A percentile compares a stretch with the other conserved stretches of the same genome.
Conservation (phyloP, 2,329 filamentous ascomycete species). For the Didymella pinodella region DNA sequence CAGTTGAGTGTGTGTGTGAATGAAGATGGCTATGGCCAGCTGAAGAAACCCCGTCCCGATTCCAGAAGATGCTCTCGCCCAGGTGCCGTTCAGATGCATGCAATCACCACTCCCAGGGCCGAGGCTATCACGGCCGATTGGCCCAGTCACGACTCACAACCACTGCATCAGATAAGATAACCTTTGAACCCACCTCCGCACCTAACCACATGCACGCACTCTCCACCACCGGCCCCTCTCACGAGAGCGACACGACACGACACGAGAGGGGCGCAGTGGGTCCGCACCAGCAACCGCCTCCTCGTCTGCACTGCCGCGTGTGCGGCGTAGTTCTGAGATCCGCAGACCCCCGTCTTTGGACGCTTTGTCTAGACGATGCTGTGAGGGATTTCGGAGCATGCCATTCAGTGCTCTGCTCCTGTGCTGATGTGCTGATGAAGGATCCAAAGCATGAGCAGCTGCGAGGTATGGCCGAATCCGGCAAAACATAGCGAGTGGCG, state of each 20-base stretch:
- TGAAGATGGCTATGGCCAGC: not conserved
- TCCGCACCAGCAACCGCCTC: not conserved
- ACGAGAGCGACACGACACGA: not conserved
- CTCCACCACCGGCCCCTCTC: slow-evolving; percentile 4
- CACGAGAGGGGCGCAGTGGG: slow-evolving; percentile 3
- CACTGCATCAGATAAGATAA: slow-evolving; percentile 27
- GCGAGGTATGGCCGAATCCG: not conserved
- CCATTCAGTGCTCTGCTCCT: not conserved
- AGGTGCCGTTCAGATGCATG: slow-evolving; percentile 18
- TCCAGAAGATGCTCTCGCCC: slow-evolving; percentile 32
- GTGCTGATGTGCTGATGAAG: not conserved
- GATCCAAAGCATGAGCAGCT: not conserved
- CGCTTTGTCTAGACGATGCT: not conserved
- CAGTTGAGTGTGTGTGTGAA: not conserved
- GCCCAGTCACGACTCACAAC: slow-evolving; percentile 5
- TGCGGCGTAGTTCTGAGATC: not conserved
- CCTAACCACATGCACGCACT: slow-evolving; percentile 13
- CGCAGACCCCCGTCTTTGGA: slow-evolving; percentile 4
- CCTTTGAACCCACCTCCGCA: not conserved
- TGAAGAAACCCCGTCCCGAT: slow-evolving; percentile 17
- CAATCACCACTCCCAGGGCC: slow-evolving; percentile 5
- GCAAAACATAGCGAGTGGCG: slow-evolving; percentile 4
- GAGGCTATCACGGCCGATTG: slow-evolving; percentile 20
- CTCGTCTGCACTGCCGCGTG: not conserved
- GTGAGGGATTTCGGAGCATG: not conserved